These are phyloP conservation scores for Fraxinus paxiana DNA, from an alignment of 305 asterid species.

Conservation along the genomic window DNA sequence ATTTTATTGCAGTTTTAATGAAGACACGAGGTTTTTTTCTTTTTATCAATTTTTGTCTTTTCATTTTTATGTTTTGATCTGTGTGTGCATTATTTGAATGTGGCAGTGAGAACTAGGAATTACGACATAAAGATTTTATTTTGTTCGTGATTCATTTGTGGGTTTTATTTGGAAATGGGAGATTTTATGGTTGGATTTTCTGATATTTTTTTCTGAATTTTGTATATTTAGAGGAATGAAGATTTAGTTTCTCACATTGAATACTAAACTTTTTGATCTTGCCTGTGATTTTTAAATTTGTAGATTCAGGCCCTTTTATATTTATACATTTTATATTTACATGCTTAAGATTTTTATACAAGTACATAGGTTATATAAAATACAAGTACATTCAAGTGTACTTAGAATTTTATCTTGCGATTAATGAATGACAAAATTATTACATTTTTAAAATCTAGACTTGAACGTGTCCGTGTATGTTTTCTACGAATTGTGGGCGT, in stretches of 20 bases:
- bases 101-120: slow-evolving; percentile 21
- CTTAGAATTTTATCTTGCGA: neutral
- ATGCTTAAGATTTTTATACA: neutral
- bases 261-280: neutral
- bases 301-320: neutral
- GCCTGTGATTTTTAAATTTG: neutral
- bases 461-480: neutral
- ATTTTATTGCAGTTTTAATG: slow-evolving; percentile 32
- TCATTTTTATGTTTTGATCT: neutral
- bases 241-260: neutral
- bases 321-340: neutral
- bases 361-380: neutral
- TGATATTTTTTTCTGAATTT: neutral
- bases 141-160: neutral
- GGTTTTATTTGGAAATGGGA: slow-evolving; percentile 20
- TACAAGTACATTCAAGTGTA: neutral
- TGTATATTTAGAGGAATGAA: neutral
- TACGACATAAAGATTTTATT: neutral
- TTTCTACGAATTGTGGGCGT: neutral
- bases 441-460: neutral
- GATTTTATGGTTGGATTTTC: slow-evolving; percentile 26
- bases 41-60: slow-evolving; percentile 2
- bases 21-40: slow-evolving; percentile 32
- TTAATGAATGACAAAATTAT: neutral
- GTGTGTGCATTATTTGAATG: neutral